These are phyloP conservation scores for Quercus alba DNA, from an alignment of 306 rosid genomes.

Conservation along the genomic window DNA sequence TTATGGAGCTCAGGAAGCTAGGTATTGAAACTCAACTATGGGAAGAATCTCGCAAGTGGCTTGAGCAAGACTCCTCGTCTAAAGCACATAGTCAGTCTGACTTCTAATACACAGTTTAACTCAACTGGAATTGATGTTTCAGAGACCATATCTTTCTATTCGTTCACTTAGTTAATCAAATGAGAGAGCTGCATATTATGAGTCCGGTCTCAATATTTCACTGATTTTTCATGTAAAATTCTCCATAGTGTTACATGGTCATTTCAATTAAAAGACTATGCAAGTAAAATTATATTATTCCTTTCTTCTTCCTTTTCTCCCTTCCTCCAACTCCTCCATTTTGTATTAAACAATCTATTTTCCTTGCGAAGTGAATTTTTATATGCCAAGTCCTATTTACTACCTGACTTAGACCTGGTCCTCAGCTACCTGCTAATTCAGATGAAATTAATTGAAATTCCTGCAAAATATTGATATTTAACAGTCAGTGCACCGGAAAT, in stretches of 20 bases:
- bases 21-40: slow-evolving; percentile 79
- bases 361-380: too few species aligned
- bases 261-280: neutral
- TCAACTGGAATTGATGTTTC: slow-evolving; percentile 4
- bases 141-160: neutral
- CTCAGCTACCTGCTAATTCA: too few species aligned
- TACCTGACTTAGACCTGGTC: too few species aligned
- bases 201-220: neutral
- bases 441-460: too few species aligned
- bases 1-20: slow-evolving; percentile 64
- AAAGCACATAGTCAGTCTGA: slow-evolving; percentile 38
- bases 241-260: neutral
- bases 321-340: too few species aligned
- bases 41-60: slow-evolving; percentile 76
- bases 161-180: neutral
- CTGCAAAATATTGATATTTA: too few species aligned
- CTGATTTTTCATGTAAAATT: neutral
- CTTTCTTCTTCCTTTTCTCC: neutral
- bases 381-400: too few species aligned
- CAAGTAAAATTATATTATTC: neutral
- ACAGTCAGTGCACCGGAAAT: too few species aligned
- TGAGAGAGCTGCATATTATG: neutral
- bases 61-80: slow-evolving; percentile 42
- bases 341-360: too few species aligned
- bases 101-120: slow-evolving; percentile 32